Evolutionary conservation across 441 rosid species (phyloP).

Genomic region (Gossypium armourianum): DNA sequence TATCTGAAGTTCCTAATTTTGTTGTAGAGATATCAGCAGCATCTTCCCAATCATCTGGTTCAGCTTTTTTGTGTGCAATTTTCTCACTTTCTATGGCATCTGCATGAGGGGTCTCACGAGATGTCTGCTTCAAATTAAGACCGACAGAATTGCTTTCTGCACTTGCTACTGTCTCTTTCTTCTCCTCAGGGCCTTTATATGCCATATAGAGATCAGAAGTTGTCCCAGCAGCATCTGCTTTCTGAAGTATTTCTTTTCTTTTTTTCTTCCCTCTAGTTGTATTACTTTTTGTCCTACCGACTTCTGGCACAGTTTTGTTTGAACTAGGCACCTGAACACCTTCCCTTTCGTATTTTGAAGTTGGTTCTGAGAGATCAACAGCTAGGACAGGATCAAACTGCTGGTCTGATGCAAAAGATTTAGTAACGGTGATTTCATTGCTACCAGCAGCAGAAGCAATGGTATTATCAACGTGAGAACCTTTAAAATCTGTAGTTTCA

Average conservation of each 20-base stretch:
- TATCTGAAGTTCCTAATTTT: conserved; percentile 43
- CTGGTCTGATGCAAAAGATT: conserved; percentile 22
- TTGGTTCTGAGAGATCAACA: conserved; percentile 24
- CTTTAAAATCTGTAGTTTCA: conserved; percentile 19
- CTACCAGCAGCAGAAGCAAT: conserved; percentile 14
- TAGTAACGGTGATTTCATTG: conserved; percentile 18
- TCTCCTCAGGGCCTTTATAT: conserved; percentile 80
- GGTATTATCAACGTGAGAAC: conserved; percentile 21
- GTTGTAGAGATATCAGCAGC: conserved; percentile 82
- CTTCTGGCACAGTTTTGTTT: conserved; percentile 38
- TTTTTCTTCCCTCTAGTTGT: conserved; percentile 41
- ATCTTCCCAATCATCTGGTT: conserved; percentile 96
- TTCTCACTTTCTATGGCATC: conserved; percentile 29
- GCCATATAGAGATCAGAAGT: conserved; percentile 78
- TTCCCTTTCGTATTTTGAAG: conserved; percentile 29
- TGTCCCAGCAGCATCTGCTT: conserved; percentile 29
- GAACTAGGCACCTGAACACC: conserved; percentile 27
- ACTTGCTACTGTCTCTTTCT: conserved; percentile 40
- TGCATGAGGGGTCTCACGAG: conserved; percentile 24
- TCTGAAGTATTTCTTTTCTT: conserved; percentile 57
- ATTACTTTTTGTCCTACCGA: conserved; percentile 36
- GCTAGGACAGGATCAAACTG: conserved; percentile 24
- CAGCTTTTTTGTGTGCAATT: conserved; percentile 38
- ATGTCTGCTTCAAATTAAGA: conserved; percentile 30
- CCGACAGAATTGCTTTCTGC: conserved; percentile 20